These are phyloP conservation scores for Podospora pseudopauciseta DNA, from an alignment of 495 filamentous ascomycete species.

Conservation along the genomic window DNA sequence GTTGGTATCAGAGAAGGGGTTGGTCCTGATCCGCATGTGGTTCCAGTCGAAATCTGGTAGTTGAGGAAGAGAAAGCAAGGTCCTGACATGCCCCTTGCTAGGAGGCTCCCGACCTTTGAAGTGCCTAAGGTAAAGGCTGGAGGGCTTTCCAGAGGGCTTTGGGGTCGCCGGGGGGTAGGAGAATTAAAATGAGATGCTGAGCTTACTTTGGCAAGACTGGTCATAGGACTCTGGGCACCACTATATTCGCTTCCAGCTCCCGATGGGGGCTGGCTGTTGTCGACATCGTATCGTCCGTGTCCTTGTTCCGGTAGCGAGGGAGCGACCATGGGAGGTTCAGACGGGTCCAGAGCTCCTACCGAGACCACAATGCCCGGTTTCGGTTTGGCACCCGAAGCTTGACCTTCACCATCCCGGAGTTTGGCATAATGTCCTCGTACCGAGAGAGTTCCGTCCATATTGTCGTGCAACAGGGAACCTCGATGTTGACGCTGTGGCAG, in stretches of 20 bases:
- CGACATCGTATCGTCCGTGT: background rate
- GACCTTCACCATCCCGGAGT: background rate
- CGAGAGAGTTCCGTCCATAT: conserved; percentile 37
- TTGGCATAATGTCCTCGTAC: conserved; percentile 16
- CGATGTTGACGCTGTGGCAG: conserved; percentile 24
- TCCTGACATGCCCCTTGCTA: conserved; percentile 11
- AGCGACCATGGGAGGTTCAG: background rate
- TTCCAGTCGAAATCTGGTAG: conserved; percentile 30
- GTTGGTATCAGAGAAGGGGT: conserved; percentile 23
- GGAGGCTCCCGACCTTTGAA: conserved; percentile 20
- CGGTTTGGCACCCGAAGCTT: background rate
- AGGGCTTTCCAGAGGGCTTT: conserved; percentile 24
- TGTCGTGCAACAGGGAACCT: conserved; percentile 31
- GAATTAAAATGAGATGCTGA: no score
- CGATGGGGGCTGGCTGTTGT: background rate
- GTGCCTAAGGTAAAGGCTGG: conserved; percentile 18
- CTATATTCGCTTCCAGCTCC: background rate
- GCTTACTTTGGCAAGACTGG: background rate
- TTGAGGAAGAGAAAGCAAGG: conserved; percentile 22
- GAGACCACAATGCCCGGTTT: conserved; percentile 23
- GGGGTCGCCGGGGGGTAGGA: background rate
- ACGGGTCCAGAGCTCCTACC: conserved; percentile 1
- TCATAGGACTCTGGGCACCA: background rate
- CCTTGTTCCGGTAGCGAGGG: background rate
- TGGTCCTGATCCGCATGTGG: conserved; percentile 3